Base-by-base conservation (phyloP, 1,284 basidiomycete genomes). In the Cryptococcus amylolentus region DNA sequence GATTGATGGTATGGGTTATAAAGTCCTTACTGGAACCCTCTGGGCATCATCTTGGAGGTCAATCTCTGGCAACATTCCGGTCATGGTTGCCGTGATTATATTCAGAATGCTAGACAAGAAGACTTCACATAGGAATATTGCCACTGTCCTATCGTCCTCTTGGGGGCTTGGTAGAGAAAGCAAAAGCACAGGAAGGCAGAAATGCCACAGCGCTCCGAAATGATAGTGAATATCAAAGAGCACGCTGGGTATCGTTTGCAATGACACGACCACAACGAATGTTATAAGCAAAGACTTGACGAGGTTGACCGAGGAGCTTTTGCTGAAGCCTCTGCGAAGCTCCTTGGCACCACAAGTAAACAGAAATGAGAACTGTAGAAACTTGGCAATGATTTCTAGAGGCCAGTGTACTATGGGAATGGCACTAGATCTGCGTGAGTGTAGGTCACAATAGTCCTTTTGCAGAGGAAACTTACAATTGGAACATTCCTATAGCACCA, bases 201-300 rank as follows among this genome's bases (percentile, higher is more conserved):
- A 70, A 8, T 50, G 49, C 69, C 69, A 72, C 42, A 72, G 49
- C 4, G 70, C 67, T 10, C 70, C 70, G 46, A 72, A 67, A 53
- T 71, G 67, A 40, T 66, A 65, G 3, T 58, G 51, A 35, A 65
- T 62, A 41, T 71, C 64, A 45, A 70, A 66, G 12, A 69, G 41
- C 49, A 68, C 63, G 9, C 52, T 49, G 5, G 70, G 69, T 41
- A 71, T 55, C 3, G 70, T 54, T n/a, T 69, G 60, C 41, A 65
- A 18, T 4, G 62, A 48, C n/a, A 68, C 69, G 5, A 58, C 43
- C 14, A 71, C 12, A 14, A 71, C 35, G 23, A 63, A 62, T 1
- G 50, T 48, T 1, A 63, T 64, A 10, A 72, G 41, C 31, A 67
- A 51, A 8, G 61, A 56, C 51, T 71, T 72, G 51, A 69, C 60